Evolutionary conservation across 179 eudicot genomes (phyloP).

Genomic region (Vitellaria paradoxa): DNA sequence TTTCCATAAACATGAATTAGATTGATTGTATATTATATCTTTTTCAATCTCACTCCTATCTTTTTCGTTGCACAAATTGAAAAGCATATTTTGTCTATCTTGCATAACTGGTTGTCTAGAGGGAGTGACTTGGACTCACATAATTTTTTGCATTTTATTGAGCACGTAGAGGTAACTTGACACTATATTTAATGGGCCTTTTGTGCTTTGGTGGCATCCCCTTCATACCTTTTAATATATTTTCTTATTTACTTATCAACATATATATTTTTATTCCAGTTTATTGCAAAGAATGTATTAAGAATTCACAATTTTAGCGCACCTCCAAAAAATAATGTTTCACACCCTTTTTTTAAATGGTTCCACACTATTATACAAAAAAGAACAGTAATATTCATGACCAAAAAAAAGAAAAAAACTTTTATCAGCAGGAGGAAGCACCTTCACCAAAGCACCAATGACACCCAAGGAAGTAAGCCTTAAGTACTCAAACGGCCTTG

Average conservation of each 20-base stretch:
- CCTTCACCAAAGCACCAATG: slow-evolving; percentile 97
- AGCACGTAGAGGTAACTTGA: no score
- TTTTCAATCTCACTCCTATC: background rate
- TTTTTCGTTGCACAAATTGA: no score
- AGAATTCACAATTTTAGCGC: background rate
- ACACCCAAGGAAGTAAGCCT: slow-evolving; percentile 96
- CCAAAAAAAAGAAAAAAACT: background rate
- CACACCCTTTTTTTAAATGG: background rate
- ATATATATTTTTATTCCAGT: no score
- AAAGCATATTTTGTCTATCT: no score
- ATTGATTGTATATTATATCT: background rate
- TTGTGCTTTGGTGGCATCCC: no score
- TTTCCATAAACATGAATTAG: background rate
- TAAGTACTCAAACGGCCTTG: slow-evolving; percentile 95
- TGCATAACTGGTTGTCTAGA: no score
- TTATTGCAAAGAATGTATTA: background rate
- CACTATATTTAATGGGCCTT: no score
- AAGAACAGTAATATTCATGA: background rate
- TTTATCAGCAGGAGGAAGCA: slow-evolving; percentile 19
- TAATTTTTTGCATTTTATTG: no score
- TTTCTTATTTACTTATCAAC: no score
- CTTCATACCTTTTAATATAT: no score
- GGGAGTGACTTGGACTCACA: no score
- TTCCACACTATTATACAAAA: background rate
- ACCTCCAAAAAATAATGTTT: background rate